Percentiles rank a stretch among this genome's conserved stretches.
These are phyloP conservation scores for Gynostemma pentaphyllum DNA, from an alignment of 306 rosid species.

Conservation along the genomic window DNA sequence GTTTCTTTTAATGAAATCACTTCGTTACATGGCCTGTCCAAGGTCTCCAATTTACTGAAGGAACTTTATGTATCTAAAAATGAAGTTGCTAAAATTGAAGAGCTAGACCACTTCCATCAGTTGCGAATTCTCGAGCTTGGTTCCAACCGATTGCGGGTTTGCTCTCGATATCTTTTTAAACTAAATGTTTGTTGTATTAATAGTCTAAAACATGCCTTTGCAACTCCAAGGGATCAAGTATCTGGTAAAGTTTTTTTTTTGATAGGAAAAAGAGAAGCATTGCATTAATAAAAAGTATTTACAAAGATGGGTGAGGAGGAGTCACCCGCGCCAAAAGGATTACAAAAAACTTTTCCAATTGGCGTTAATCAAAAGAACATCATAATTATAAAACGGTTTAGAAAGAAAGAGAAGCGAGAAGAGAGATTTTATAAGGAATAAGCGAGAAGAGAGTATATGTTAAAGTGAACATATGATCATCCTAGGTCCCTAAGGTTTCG, in stretches of 20 bases:
- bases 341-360: too few relatives aligned
- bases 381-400: too few relatives aligned
- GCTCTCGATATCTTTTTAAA: constrained; percentile 15
- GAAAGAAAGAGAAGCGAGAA: too few relatives aligned
- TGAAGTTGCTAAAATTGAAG: constrained; percentile 68
- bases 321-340: too few relatives aligned
- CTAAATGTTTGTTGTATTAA: not conserved
- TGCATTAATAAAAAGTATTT: too few relatives aligned
- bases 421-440: too few relatives aligned
- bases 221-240: not conserved
- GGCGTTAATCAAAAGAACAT: too few relatives aligned
- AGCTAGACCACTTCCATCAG: constrained; percentile 63
- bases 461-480: not conserved
- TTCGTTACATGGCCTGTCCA: constrained; percentile 45
- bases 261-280: too few relatives aligned
- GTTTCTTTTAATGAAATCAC: constrained; percentile 78
- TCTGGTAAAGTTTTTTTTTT: too few relatives aligned
- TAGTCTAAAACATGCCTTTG: not conserved
- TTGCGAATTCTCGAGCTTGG: constrained; percentile 86
- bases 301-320: too few relatives aligned
- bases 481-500: not conserved
- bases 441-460: not conserved
- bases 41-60: constrained; percentile 46
- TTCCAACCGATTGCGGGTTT: constrained; percentile 73
- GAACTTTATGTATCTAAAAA: constrained; percentile 89